Percentiles rank a stretch among this genome's conserved stretches.
phyloP scores from a whole-genome alignment of 352 stramenopile species.

The Globisporangium takayamanum region DNA sequence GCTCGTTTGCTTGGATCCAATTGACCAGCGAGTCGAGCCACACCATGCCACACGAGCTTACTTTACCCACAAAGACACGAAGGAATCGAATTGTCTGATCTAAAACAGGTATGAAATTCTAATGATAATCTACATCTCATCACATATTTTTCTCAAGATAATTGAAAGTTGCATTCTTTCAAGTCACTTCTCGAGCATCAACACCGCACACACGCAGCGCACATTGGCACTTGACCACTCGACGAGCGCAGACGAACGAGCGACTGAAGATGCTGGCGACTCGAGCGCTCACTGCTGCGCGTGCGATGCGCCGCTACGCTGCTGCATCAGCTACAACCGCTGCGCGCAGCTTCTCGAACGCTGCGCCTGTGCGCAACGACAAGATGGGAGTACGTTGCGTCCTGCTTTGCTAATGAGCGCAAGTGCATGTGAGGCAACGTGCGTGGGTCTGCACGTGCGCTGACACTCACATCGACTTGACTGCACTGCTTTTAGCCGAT shows the following conservation, averaged over 20 bases:
- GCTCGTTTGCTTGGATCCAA: conserved; percentile 6
- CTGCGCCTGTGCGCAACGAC: conserved; percentile 25
- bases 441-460: neutral
- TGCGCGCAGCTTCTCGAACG: conserved; percentile 35
- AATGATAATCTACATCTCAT: too few species aligned
- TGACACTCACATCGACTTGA: neutral
- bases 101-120: too few species aligned
- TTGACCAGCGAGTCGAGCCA: conserved; percentile 1
- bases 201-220: neutral
- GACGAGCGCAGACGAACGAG: neutral
- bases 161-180: too few species aligned
- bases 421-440: neutral
- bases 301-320: conserved; percentile 14
- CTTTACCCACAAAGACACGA: neutral
- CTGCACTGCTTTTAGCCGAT: conserved; percentile 45
- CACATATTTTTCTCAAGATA: too few species aligned
- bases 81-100: too few species aligned
- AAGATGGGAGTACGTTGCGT: conserved; percentile 55
- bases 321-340: neutral
- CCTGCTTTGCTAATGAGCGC: neutral
- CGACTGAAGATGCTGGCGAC: conserved; percentile 22
- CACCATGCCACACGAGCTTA: neutral
- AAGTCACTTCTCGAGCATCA: too few species aligned
- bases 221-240: neutral
- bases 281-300: conserved; percentile 18